Conservation (phyloP, 306 rosid species). For the Pyrus pyrifolia region DNA sequence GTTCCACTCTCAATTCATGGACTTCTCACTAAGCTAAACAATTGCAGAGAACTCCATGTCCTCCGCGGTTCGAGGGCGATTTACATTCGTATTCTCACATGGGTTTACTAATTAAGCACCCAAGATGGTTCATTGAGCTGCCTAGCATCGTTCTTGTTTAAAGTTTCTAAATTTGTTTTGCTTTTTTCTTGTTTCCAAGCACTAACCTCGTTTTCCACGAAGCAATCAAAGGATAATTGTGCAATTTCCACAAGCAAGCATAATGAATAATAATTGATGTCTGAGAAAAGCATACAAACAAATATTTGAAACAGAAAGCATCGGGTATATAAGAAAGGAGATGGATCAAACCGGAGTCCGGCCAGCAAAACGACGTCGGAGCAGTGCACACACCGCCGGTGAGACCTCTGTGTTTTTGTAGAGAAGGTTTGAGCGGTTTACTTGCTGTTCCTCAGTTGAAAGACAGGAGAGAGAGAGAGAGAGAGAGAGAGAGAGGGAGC, state of each 20-base stretch:
- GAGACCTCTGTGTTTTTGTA: not conserved
- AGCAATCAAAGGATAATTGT: not conserved
- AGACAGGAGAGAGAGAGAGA: not conserved
- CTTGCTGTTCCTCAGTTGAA: not conserved
- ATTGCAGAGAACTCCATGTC: not conserved
- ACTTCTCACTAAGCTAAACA: not conserved
- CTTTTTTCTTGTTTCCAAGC: not conserved
- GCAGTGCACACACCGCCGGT: not conserved
- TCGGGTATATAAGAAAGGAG: not conserved
- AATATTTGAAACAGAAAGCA: not conserved
- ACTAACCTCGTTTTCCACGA: not conserved
- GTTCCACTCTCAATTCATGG: not conserved
- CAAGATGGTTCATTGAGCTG: not conserved
- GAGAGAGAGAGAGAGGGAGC: not conserved
- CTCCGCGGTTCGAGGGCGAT: not conserved
- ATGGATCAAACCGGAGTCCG: not conserved
- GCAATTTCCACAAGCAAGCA: not conserved
- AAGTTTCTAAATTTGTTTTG: not conserved
- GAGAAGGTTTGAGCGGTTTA: not conserved
- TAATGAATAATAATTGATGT: not conserved
- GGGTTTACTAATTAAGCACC: conserved; percentile 1
- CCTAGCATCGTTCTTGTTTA: not conserved
- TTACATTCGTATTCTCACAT: conserved; percentile 7
- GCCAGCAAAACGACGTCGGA: conserved; percentile 2
- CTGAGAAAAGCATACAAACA: not conserved